These are phyloP conservation scores for Talaromyces adpressus DNA, from an alignment of 495 filamentous ascomycete genomes.

Conservation along the genomic window DNA sequence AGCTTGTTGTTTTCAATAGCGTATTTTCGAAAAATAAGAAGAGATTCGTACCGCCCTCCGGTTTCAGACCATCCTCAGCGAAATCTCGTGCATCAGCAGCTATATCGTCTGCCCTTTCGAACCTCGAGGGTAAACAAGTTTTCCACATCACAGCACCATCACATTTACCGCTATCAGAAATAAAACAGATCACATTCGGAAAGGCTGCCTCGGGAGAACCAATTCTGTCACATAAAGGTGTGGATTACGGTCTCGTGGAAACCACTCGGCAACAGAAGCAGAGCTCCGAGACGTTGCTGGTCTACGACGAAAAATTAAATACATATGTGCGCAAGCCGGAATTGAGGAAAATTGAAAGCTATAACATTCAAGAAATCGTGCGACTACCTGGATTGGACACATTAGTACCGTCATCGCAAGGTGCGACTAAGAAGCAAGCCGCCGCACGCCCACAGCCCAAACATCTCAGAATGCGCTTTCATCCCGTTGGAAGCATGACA, in stretches of 20 bases:
- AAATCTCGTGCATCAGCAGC: slow-evolving; percentile 26
- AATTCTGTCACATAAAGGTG: slow-evolving; percentile 30
- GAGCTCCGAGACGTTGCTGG: slow-evolving; percentile 26
- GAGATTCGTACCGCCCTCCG: slow-evolving; percentile 33
- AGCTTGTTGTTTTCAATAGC: background rate
- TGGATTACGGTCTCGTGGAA: slow-evolving; percentile 40
- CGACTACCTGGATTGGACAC: slow-evolving; percentile 24
- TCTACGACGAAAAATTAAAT: slow-evolving; percentile 29
- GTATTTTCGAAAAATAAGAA: slow-evolving; percentile 14
- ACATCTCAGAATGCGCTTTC: slow-evolving; percentile 54
- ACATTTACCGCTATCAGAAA: slow-evolving; percentile 34
- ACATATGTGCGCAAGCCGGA: slow-evolving; percentile 24
- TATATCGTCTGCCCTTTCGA: slow-evolving; percentile 29
- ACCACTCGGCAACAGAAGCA: slow-evolving; percentile 28
- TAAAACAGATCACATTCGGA: slow-evolving; percentile 35
- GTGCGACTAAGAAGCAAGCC: slow-evolving; percentile 25
- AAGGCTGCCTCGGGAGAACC: slow-evolving; percentile 36
- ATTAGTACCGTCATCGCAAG: slow-evolving; percentile 29
- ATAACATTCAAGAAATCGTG: slow-evolving; percentile 40
- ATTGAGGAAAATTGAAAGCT: slow-evolving; percentile 26
- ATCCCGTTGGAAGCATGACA: slow-evolving; percentile 43
- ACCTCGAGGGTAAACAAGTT: slow-evolving; percentile 37
- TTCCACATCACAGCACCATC: slow-evolving; percentile 38
- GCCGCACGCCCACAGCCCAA: slow-evolving; percentile 45
- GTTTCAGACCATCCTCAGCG: slow-evolving; percentile 34